Conservation (phyloP, 2,329 filamentous ascomycete species). For the Fusarium circinatum region DNA sequence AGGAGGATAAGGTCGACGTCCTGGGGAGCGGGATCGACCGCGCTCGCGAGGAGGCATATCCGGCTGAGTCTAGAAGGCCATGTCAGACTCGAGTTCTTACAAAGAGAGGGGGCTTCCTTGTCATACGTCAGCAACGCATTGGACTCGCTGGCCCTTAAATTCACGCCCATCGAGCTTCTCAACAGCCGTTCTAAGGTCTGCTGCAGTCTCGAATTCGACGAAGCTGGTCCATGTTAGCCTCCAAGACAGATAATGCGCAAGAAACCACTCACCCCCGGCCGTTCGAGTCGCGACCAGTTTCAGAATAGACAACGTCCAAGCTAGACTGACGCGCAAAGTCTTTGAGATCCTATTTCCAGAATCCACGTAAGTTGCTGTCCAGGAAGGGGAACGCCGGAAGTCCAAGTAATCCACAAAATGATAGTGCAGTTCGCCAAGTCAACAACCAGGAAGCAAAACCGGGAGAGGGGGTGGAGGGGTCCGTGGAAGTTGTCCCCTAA, state of each 20-base stretch:
- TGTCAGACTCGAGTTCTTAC: slow-evolving; percentile 32
- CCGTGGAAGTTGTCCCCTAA: slow-evolving; percentile 44
- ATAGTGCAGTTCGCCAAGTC: slow-evolving; percentile 53
- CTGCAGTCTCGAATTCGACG: slow-evolving; percentile 95
- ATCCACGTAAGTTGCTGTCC: slow-evolving; percentile 82
- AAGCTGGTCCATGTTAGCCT: slow-evolving; percentile 68
- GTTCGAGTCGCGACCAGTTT: slow-evolving; percentile 71
- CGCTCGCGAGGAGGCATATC: slow-evolving; percentile 76
- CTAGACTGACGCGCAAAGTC: slow-evolving; percentile 98
- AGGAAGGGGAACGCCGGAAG: slow-evolving; percentile 52
- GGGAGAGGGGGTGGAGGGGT: slow-evolving; percentile 39
- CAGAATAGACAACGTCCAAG: slow-evolving; percentile 97
- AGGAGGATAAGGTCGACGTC: slow-evolving; percentile 72
- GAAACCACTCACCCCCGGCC: slow-evolving; percentile 80
- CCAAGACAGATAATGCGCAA: background rate
- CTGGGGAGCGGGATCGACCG: slow-evolving; percentile 82
- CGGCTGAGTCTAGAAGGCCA: slow-evolving; percentile 73
- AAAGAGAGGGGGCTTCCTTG: slow-evolving; percentile 3
- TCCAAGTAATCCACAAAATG: slow-evolving; percentile 51
- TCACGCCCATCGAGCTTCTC: slow-evolving; percentile 94
- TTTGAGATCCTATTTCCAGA: slow-evolving; percentile 95
- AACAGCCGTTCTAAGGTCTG: slow-evolving; percentile 88
- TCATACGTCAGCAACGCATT: slow-evolving; percentile 84
- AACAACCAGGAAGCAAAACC: slow-evolving; percentile 46
- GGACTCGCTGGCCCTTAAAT: slow-evolving; percentile 90